Percentiles rank a stretch among this genome's conserved stretches.
Conservation (phyloP, 257 asterid genomes). For the Solanum piurae region DNA sequence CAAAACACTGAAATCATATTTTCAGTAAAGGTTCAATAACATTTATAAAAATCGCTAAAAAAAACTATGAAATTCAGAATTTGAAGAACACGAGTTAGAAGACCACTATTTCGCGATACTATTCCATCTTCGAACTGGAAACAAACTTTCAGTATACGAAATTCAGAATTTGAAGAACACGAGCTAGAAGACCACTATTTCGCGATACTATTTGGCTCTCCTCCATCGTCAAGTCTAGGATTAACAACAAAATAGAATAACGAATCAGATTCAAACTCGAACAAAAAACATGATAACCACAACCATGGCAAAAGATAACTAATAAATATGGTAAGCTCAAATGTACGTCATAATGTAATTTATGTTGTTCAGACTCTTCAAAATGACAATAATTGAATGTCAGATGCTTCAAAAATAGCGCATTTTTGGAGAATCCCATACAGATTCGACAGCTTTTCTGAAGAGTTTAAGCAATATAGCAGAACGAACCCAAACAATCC, state of each 20-base stretch:
- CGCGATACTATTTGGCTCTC: background rate
- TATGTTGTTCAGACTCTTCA: background rate
- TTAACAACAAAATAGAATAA: background rate
- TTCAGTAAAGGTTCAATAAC: background rate
- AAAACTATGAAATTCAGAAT: background rate
- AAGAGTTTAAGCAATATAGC: background rate
- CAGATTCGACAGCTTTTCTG: background rate
- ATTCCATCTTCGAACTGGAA: background rate
- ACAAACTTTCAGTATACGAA: background rate
- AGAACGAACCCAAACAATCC: background rate
- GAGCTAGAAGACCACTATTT: too few species aligned
- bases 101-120: too few species aligned
- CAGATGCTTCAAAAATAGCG: background rate
- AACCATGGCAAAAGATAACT: background rate
- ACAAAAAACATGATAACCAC: background rate
- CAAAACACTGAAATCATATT: background rate
- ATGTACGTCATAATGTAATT: background rate
- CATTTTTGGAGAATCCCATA: background rate
- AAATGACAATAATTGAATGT: background rate
- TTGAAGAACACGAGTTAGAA: background rate
- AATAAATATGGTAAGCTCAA: background rate
- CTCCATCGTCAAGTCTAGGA: background rate
- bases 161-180: too few species aligned
- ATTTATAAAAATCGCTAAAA: background rate
- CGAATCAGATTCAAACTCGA: background rate